Evolutionary conservation across 2,329 filamentous ascomycete genomes (phyloP).

Genomic region (Colletotrichum godetiae): DNA sequence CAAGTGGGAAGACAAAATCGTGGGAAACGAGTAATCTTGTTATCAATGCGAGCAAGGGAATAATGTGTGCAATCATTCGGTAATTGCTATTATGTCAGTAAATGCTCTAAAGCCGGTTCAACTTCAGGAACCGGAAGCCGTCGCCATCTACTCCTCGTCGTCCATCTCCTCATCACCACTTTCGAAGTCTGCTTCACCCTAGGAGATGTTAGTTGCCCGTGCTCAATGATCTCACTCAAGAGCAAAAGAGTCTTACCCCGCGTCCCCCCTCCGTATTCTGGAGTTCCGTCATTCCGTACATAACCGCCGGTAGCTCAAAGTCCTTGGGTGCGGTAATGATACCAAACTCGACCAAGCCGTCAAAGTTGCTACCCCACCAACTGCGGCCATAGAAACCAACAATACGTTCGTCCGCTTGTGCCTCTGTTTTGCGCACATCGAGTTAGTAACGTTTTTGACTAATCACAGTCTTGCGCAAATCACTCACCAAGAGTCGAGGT

Average conservation of each 20-base stretch:
- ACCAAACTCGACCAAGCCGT: constrained; percentile 54
- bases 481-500: constrained; percentile 36
- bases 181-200: background rate
- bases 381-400: constrained; percentile 59
- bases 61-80: too few relatives aligned
- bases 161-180: background rate
- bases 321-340: constrained; percentile 57
- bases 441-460: constrained; percentile 7
- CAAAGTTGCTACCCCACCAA: constrained; percentile 32
- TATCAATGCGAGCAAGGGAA: too few relatives aligned
- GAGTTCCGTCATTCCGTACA: constrained; percentile 56
- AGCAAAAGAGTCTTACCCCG: background rate
- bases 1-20: fast-evolving
- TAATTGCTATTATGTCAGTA: too few relatives aligned
- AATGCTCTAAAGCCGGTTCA: too few relatives aligned
- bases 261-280: constrained; percentile 44
- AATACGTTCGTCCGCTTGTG: constrained; percentile 49
- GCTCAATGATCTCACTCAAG: background rate
- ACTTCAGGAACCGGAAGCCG: too few relatives aligned
- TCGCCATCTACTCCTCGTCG: background rate
- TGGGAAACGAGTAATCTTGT: too few relatives aligned
- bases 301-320: constrained; percentile 50
- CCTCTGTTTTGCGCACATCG: constrained; percentile 39
- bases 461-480: too few relatives aligned
- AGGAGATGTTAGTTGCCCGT: background rate